Percentiles rank a stretch among this genome's conserved stretches.
These are phyloP conservation scores for Penicillium tannophilum DNA, from an alignment of 495 filamentous ascomycete species.

Conservation along the genomic window DNA sequence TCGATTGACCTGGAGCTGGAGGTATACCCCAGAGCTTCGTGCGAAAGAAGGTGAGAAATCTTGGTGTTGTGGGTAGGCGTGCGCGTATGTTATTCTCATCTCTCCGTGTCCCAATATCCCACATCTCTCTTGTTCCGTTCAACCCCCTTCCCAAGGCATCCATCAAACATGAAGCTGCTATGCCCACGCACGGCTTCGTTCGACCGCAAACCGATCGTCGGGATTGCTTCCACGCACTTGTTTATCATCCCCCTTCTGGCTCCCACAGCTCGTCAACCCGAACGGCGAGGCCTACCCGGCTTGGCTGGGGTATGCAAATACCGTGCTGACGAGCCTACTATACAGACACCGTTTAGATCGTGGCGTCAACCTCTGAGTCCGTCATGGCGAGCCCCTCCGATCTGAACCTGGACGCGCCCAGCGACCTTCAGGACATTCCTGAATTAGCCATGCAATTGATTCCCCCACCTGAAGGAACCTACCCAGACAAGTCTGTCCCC, in stretches of 20 bases:
- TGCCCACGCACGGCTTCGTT: conserved; percentile 44
- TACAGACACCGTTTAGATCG: conserved; percentile 12
- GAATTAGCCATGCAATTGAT: conserved; percentile 48
- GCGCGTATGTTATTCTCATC: not conserved
- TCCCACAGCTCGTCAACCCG: conserved; percentile 10
- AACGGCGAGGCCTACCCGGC: not conserved
- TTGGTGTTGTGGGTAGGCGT: not conserved
- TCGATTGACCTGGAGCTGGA: conserved; percentile 19
- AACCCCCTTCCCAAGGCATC: conserved; percentile 13
- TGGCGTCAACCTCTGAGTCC: conserved; percentile 21
- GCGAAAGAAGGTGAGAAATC: not conserved
- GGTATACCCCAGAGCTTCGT: not conserved
- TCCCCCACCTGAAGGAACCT: conserved; percentile 47
- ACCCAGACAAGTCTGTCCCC: conserved; percentile 46
- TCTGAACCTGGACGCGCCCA: conserved; percentile 50
- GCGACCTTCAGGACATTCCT: conserved; percentile 53
- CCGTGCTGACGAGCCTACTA: not conserved
- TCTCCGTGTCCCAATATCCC: not conserved
- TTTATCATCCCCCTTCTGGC: conserved; percentile 24
- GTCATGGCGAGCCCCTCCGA: conserved; percentile 47
- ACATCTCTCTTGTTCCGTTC: not conserved
- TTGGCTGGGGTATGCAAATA: not conserved
- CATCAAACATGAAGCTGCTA: conserved; percentile 18
- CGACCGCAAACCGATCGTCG: conserved; percentile 22
- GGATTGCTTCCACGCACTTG: conserved; percentile 51